Conservation (phyloP, 208 protist genomes). For the Leishmania braziliensis region DNA sequence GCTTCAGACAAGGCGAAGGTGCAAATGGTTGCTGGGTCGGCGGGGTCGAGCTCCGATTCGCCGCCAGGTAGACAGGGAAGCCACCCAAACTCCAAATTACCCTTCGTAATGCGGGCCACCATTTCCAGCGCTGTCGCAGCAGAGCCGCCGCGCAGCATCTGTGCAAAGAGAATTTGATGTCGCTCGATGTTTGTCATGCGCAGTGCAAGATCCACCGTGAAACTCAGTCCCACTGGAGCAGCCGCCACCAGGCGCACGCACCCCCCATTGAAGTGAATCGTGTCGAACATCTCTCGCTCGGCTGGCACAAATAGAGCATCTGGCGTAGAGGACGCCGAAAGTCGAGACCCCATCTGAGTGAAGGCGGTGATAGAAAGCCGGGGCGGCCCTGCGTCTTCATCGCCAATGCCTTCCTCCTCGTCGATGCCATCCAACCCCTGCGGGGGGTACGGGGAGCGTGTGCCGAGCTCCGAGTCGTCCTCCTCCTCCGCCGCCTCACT, state of each 20-base stretch:
- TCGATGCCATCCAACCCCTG: constrained; percentile 37
- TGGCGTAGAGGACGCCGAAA: constrained; percentile 25
- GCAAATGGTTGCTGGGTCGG: constrained; percentile 16
- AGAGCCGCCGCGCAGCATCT: constrained; percentile 28
- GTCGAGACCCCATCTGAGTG: constrained; percentile 12
- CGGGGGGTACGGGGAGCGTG: constrained; percentile 5
- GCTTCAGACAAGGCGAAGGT: constrained; percentile 25
- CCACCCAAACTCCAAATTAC: constrained; percentile 64
- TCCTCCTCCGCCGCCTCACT: constrained; percentile 19
- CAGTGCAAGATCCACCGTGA: constrained; percentile 75
- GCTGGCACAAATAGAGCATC: constrained; percentile 16
- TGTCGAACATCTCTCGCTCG: constrained; percentile 35
- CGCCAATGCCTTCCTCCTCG: constrained; percentile 12
- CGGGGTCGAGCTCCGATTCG: constrained; percentile 11
- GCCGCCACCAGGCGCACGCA: constrained; percentile 57
- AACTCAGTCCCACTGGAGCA: constrained; percentile 48
- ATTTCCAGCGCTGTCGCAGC: constrained; percentile 32
- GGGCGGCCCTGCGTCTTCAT: background rate
- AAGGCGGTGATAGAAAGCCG: background rate
- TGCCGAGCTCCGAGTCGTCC: constrained; percentile 17
- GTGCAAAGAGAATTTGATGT: constrained; percentile 79
- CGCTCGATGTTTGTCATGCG: constrained; percentile 45
- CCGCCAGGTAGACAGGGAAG: constrained; percentile 31
- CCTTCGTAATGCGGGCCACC: constrained; percentile 50
- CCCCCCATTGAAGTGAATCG: constrained; percentile 73